Conservation (phyloP, 2,329 filamentous ascomycete genomes). For the Stagonosporopsis cucurbitacearum region DNA sequence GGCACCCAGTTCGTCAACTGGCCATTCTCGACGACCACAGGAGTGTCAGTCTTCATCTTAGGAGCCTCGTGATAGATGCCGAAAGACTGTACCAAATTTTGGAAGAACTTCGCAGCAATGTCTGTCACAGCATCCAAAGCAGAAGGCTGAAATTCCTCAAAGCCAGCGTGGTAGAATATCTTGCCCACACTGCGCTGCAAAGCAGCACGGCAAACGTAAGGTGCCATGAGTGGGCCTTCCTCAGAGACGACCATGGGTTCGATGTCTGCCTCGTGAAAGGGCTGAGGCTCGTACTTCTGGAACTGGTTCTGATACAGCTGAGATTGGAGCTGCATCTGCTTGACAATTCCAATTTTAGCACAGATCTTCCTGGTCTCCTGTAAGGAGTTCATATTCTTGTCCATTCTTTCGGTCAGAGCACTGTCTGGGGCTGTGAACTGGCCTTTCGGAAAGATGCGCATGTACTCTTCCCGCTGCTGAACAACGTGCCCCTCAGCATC, state of each 20-base stretch:
- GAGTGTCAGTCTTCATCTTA: constrained; percentile 65
- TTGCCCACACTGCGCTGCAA: constrained; percentile 91
- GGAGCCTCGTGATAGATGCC: constrained; percentile 84
- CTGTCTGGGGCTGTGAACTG: constrained; percentile 78
- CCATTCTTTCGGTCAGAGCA: constrained; percentile 77
- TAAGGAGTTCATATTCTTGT: constrained; percentile 91
- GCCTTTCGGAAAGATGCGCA: constrained; percentile 76
- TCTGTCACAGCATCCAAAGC: constrained; percentile 90
- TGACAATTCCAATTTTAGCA: constrained; percentile 95
- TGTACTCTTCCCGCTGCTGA: constrained; percentile 83
- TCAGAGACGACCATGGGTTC: constrained; percentile 89
- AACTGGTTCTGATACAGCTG: constrained; percentile 99
- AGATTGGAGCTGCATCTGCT: constrained; percentile 98
- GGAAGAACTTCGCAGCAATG: constrained; percentile 86
- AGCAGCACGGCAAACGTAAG: constrained; percentile 80
- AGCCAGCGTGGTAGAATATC: constrained; percentile 93
- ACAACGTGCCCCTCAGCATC: constrained; percentile 89
- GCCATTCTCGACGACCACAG: constrained; percentile 35
- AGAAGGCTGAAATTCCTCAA: constrained; percentile 95
- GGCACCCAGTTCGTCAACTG: constrained; percentile 61
- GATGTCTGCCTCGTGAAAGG: constrained; percentile 85
- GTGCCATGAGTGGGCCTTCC: constrained; percentile 84
- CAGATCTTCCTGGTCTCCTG: constrained; percentile 96
- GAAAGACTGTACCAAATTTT: constrained; percentile 79
- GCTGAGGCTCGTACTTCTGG: constrained; percentile 90